phyloP scores from a whole-genome alignment of 1,139 yeast genomes.

The Candida neerlandica region DNA sequence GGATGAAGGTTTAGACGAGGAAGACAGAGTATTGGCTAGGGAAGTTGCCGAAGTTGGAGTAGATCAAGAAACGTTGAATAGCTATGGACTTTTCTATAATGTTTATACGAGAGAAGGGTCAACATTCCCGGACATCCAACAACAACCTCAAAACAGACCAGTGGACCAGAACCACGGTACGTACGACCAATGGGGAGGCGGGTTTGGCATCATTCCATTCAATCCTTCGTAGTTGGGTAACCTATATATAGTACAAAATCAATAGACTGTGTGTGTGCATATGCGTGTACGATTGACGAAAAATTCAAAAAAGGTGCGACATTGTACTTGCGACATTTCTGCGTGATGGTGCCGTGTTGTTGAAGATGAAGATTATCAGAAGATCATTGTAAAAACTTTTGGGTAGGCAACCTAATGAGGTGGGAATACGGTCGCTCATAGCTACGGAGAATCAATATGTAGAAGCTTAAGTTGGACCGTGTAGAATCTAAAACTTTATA shows the following conservation, averaged over 20 bases:
- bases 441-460: no score
- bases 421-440: no score
- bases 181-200: constrained; percentile 25
- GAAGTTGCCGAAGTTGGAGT: constrained; percentile 30
- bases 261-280: no score
- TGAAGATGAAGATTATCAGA: neutral
- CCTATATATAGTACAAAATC: neutral
- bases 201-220: constrained; percentile 39
- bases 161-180: constrained; percentile 7
- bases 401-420: no score
- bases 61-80: constrained; percentile 35
- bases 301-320: neutral
- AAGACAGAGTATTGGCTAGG: constrained; percentile 17
- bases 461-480: no score
- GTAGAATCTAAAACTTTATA: no score
- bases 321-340: neutral
- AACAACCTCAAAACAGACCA: constrained; percentile 10
- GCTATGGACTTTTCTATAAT: constrained; percentile 41
- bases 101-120: constrained; percentile 40
- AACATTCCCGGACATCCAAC: constrained; percentile 27
- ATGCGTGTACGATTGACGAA: neutral
- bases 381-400: no score
- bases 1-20: constrained; percentile 15
- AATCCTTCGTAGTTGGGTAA: constrained; percentile 27
- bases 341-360: neutral